phyloP scores from a whole-genome alignment of 1,139 yeast species.

The Debaryomycetaceae sp. region DNA sequence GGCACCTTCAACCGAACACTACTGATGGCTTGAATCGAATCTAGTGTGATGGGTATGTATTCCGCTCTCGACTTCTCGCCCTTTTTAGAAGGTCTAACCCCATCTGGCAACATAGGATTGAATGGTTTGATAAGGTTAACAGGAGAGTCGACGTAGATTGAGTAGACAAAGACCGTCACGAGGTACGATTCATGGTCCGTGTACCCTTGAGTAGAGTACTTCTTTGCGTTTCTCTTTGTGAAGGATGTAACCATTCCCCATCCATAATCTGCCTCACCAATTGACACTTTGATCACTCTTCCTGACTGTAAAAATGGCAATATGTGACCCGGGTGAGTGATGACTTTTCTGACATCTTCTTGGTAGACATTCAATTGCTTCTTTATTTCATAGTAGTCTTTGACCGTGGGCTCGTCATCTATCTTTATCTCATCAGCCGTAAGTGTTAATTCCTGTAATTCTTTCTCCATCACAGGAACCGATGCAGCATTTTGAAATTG shows the following conservation, averaged over 20 bases:
- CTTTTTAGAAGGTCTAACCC: slow-evolving; percentile 75
- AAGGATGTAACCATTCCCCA: slow-evolving; percentile 91
- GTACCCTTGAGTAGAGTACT: slow-evolving; percentile 49
- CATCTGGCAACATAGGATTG: slow-evolving; percentile 78
- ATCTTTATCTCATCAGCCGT: slow-evolving; percentile 49
- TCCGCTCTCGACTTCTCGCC: slow-evolving; percentile 76
- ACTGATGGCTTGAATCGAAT: slow-evolving; percentile 70
- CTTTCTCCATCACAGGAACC: slow-evolving; percentile 77
- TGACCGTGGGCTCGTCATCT: slow-evolving; percentile 71
- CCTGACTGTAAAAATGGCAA: slow-evolving; percentile 87
- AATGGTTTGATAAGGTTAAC: slow-evolving; percentile 64
- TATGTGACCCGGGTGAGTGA: slow-evolving; percentile 90
- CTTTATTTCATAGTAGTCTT: slow-evolving; percentile 78
- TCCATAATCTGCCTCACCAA: slow-evolving; percentile 68
- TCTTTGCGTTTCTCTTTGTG: slow-evolving; percentile 62
- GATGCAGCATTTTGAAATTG: slow-evolving; percentile 93
- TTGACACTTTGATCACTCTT: slow-evolving; percentile 67
- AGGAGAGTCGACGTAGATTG: slow-evolving; percentile 78
- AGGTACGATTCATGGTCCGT: slow-evolving; percentile 85
- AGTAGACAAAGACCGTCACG: slow-evolving; percentile 77
- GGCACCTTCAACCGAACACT: slow-evolving; percentile 82
- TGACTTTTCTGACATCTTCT: slow-evolving; percentile 74
- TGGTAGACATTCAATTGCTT: slow-evolving; percentile 68
- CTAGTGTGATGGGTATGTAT: slow-evolving; percentile 78
- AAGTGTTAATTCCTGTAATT: slow-evolving; percentile 50